Evolutionary conservation across 306 rosid genomes (phyloP), one percentile per base, ranked within the genome.

Genomic region (Corylus avellana): DNA sequence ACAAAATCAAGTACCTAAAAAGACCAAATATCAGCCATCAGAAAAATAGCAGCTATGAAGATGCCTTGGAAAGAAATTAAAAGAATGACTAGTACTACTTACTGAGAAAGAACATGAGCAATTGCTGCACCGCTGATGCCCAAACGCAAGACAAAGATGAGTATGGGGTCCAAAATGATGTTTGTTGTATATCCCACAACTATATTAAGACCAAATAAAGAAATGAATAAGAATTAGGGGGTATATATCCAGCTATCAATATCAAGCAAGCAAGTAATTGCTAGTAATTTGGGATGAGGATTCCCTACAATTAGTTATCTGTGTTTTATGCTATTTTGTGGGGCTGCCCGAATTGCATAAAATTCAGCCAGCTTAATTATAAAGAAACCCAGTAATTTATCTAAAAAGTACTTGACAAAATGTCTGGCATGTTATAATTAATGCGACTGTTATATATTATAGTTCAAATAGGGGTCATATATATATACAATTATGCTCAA

Each of bases 61-160:
- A 73, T 51, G 12, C 37, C 29, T 13, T 5, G 77, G 18, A n/a
- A 37, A 42, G 46, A 42, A 42, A 46, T 69, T 50, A 7, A 72
- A 75, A 80, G 48, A 16, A 57, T 67, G 9, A 56, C 46, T 22
- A 22, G 22, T 50, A 70, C 42, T n/a, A 81, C 99, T 93, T 83
- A 95, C 99, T 95, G 99, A 12, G 99, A 93, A 78, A 95, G 71
- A 39, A 93, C 98, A 81, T 95, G 99, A 16, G 99, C 90, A 62
- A 95, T 83, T 59, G 99, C 99, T 79, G 99, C 99, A 84, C 99
- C 99, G 76, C 76, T 89, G 82, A 95, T 86, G 22, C 99, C 99
- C 85, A 91, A 2, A 39, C 84, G 82, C 84, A 83, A 85, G 79
- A 86, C 80, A 80, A 95, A 95, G 46, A 95, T 95, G 64, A 95